These are phyloP conservation scores for Herpotrichia juniperi DNA, from an alignment of 2,329 filamentous ascomycete species.

Conservation along the genomic window DNA sequence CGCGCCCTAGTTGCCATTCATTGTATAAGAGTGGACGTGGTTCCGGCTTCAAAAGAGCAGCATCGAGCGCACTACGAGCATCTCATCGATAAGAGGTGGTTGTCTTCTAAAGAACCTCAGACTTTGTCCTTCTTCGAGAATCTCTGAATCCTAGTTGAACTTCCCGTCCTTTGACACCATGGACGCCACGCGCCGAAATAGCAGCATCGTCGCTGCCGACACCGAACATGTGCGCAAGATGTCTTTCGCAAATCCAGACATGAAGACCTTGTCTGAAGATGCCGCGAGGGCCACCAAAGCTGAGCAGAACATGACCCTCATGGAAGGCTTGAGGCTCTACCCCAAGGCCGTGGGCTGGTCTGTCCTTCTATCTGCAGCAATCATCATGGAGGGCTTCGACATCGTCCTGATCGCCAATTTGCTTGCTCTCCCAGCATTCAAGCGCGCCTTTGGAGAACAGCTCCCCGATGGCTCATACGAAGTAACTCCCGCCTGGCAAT, in stretches of 20 bases:
- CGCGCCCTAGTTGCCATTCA: background rate
- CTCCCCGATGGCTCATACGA: slow-evolving; percentile 46
- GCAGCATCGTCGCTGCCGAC: slow-evolving; percentile 39
- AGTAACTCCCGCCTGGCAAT: slow-evolving; percentile 54
- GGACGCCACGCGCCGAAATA: slow-evolving; percentile 35
- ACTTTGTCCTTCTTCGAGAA: background rate
- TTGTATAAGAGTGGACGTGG: slow-evolving; percentile 1
- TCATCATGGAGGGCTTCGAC: slow-evolving; percentile 92
- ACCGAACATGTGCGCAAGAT: slow-evolving; percentile 36
- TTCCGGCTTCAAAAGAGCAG: background rate
- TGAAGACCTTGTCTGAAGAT: slow-evolving; percentile 33
- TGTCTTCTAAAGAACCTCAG: background rate
- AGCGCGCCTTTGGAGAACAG: slow-evolving; percentile 48
- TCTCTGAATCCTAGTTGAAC: background rate
- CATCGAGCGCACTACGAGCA: background rate
- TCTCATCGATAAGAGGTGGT: background rate
- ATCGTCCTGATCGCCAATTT: slow-evolving; percentile 81
- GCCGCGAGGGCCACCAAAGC: slow-evolving; percentile 49
- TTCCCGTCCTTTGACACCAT: slow-evolving; percentile 18
- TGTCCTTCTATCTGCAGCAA: slow-evolving; percentile 82
- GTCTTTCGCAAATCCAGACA: slow-evolving; percentile 33
- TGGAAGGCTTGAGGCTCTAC: slow-evolving; percentile 79
- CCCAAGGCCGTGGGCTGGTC: slow-evolving; percentile 87
- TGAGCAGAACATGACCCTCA: slow-evolving; percentile 59
- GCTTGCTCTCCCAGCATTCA: slow-evolving; percentile 58